These are phyloP conservation scores for Blepharisma stoltei DNA, from an alignment of 73 alveolate genomes.

Conservation along the genomic window DNA sequence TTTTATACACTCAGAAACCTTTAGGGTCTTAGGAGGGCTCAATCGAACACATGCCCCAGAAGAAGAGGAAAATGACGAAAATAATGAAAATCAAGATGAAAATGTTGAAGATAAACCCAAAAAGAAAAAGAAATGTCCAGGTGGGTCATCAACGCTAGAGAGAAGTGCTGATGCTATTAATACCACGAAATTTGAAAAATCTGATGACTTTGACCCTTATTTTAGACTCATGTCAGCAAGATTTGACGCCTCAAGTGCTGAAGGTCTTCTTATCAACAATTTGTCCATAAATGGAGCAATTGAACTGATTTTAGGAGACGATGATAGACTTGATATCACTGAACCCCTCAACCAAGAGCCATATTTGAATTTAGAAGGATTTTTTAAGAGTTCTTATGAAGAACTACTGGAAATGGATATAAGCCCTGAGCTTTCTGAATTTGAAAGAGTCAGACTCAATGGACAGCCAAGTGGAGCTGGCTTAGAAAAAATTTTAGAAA, in stretches of 20 bases:
- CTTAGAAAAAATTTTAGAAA: not conserved
- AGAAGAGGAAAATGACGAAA: not conserved
- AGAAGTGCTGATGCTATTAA: not conserved
- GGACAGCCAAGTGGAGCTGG: too few relatives aligned
- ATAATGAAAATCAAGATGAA: not conserved
- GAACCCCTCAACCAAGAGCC: not conserved
- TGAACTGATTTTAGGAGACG: not conserved
- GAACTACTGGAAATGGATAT: not conserved
- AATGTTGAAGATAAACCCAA: not conserved
- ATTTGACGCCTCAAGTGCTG: not conserved
- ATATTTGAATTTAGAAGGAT: not conserved
- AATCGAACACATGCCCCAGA: not conserved
- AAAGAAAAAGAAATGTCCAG: too few relatives aligned
- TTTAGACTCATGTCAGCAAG: not conserved
- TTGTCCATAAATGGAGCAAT: not conserved
- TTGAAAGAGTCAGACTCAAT: not conserved
- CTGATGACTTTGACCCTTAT: not conserved
- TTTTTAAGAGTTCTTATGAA: not conserved
- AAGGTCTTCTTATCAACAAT: not conserved
- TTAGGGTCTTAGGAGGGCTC: not conserved
- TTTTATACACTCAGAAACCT: conserved; percentile 9
- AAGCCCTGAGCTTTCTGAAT: not conserved
- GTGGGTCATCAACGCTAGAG: conserved; percentile 1
- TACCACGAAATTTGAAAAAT: not conserved
- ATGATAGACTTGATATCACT: not conserved